A percentile compares a stretch with the other conserved stretches of the same genome.
Evolutionary conservation across 177 flowering plant genomes (phyloP).

Genomic region (Vitis hybrid): DNA sequence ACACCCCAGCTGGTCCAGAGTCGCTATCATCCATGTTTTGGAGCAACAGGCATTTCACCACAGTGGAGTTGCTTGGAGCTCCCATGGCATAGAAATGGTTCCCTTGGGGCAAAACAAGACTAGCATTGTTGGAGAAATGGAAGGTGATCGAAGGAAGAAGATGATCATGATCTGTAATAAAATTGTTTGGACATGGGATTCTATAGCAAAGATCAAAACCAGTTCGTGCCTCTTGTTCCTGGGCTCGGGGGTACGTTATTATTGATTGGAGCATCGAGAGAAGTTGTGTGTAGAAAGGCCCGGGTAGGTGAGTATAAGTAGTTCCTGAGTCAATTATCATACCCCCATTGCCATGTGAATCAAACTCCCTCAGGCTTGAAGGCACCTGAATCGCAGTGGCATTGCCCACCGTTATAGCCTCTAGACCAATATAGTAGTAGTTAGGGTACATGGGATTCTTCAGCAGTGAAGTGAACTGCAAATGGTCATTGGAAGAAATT

Average conservation of each 20-base stretch:
- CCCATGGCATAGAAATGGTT: conserved; percentile 60
- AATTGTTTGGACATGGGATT: conserved; percentile 46
- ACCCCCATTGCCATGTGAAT: conserved; percentile 66
- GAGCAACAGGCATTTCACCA: conserved; percentile 57
- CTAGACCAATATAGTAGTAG: conserved; percentile 64
- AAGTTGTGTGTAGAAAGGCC: conserved; percentile 51
- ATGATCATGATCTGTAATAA: conserved; percentile 13
- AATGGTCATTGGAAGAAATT: conserved; percentile 38
- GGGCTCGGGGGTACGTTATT: conserved; percentile 44
- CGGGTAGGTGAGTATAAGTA: conserved; percentile 71
- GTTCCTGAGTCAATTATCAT: conserved; percentile 78
- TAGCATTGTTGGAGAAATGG: conserved; percentile 64
- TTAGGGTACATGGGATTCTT: conserved; percentile 56
- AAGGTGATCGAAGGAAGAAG: conserved; percentile 54
- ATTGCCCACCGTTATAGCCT: conserved; percentile 46
- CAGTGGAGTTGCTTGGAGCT: conserved; percentile 49
- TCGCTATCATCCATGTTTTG: conserved; percentile 63
- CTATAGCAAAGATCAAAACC: conserved; percentile 69
- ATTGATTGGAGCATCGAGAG: conserved; percentile 30
- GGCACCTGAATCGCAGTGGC: conserved; percentile 27
- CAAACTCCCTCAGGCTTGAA: conserved; percentile 43
- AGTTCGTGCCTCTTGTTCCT: conserved; percentile 35
- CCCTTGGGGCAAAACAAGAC: conserved; percentile 48
- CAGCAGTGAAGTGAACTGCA: conserved; percentile 68
- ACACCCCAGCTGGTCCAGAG: conserved; percentile 68